Base-by-base conservation (phyloP, 2,329 filamentous ascomycete genomes). In the Dothideomycetes sp. region DNA sequence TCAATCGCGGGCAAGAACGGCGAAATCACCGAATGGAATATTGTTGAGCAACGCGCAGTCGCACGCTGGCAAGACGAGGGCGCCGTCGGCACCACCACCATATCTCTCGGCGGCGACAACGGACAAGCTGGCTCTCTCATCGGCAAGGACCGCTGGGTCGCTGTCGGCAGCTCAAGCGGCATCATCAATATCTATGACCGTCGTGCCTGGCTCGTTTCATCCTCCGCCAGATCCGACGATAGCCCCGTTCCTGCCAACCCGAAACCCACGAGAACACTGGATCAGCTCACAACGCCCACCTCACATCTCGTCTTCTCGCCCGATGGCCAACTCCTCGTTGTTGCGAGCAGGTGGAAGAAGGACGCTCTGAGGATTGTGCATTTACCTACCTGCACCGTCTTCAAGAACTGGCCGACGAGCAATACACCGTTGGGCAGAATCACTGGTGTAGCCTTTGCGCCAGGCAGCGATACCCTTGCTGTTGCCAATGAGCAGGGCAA, bases 111-210 rank as follows among this genome's bases (percentile, higher is more conserved):
- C 24, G 84, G 83, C 1, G 68, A 69, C 19, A 68, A 69, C n/a
- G 45, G 42, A 5, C 53, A 80, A 36, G 52, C 56, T 22, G 43
- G 79, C 0, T 49, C 49, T 3, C 62, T 63, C 33, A 65, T 88
- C 3, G 89, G 88, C 18, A 80, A 80, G 3, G 84, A 94, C 61
- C 73, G 84, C 42, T 98, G 88, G 87, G 77, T 95, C 11, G 87
- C 84, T 1, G 69, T 95, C 32, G 91, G 91, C 9, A 88, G 82
- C 43, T 83, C 77, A 47, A 87, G 78, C 45, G 91, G 91, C 43
- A 84, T 98, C 42, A 78, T 93, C 42, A 96, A 96, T 60, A 72
- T 98, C 45, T 98, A 98, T 65, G 86, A 96, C 57, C 81, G 91
- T 4, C 68, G 74, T 47, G 68, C 72, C 19, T 79, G 86, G 64